A percentile compares a stretch with the other conserved stretches of the same genome.
Evolutionary conservation across 1,139 yeast species (phyloP).

Genomic region (Yueomyces sp.): DNA sequence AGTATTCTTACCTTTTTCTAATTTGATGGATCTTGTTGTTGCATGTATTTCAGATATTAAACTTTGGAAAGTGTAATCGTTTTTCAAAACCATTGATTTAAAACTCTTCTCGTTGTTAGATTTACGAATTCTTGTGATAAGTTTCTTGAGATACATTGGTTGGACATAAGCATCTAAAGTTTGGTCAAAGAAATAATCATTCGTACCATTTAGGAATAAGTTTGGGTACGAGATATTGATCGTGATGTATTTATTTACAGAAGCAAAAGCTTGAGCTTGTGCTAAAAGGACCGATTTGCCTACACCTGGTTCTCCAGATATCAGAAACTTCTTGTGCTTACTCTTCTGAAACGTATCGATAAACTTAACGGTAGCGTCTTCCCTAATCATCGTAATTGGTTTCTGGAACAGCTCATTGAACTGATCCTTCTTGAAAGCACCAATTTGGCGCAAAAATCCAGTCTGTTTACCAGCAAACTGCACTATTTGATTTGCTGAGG

Average conservation of each 20-base stretch:
- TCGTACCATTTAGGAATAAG: constrained; percentile 55
- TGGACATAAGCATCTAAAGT: constrained; percentile 47
- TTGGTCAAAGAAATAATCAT: constrained; percentile 50
- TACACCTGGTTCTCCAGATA: constrained; percentile 62
- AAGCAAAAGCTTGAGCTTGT: constrained; percentile 55
- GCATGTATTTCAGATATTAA: constrained; percentile 18
- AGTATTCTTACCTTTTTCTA: constrained; percentile 34
- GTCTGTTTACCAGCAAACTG: constrained; percentile 15
- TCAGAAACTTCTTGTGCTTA: constrained; percentile 37
- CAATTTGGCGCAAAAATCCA: constrained; percentile 26
- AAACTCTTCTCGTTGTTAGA: constrained; percentile 42
- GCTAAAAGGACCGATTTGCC: constrained; percentile 71
- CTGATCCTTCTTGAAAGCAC: constrained; percentile 52
- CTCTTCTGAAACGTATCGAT: constrained; percentile 19
- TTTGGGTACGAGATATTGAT: constrained; percentile 58
- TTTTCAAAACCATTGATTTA: constrained; percentile 36
- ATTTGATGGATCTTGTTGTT: constrained; percentile 15
- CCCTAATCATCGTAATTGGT: constrained; percentile 45
- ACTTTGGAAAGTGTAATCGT: constrained; percentile 28
- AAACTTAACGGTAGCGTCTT: constrained; percentile 16
- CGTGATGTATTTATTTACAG: constrained; percentile 38
- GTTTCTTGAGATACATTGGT: constrained; percentile 62
- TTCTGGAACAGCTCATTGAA: constrained; percentile 46
- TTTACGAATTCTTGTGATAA: constrained; percentile 43
- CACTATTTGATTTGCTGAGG: constrained; percentile 10